phyloP scores from a whole-genome alignment of 106 monocot species.

The Triglochin maritima region DNA sequence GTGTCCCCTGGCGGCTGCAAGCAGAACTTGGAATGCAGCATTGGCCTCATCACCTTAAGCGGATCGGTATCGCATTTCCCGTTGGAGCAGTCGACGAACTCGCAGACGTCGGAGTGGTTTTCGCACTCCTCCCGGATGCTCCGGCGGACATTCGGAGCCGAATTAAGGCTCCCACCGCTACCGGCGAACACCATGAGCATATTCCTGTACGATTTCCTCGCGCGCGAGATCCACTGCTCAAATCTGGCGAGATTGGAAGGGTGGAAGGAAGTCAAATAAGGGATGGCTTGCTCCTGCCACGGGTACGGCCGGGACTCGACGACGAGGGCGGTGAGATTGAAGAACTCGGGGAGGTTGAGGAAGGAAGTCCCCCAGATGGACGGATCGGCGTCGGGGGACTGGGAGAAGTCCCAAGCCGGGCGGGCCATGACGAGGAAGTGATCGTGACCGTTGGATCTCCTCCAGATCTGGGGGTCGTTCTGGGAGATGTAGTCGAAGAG shows the following conservation, averaged over 20 bases:
- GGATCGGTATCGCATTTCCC: slow-evolving; percentile 68
- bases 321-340: slow-evolving; percentile 59
- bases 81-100: slow-evolving; percentile 73
- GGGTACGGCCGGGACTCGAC: slow-evolving; percentile 59
- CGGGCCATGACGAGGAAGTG: slow-evolving; percentile 62
- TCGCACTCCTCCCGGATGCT: slow-evolving; percentile 68
- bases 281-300: slow-evolving; percentile 91
- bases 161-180: slow-evolving; percentile 28
- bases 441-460: slow-evolving; percentile 42
- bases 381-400: slow-evolving; percentile 33
- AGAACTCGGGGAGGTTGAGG: slow-evolving; percentile 41
- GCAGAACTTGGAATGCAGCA: slow-evolving; percentile 80
- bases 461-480: slow-evolving; percentile 30
- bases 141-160: slow-evolving; percentile 54
- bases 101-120: slow-evolving; percentile 54
- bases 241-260: slow-evolving; percentile 53
- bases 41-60: slow-evolving; percentile 54
- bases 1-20: slow-evolving; percentile 91
- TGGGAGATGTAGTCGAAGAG: slow-evolving; percentile 31
- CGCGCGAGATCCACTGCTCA: slow-evolving; percentile 55
- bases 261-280: slow-evolving; percentile 80
- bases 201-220: slow-evolving; percentile 27
- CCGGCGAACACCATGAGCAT: slow-evolving; percentile 67
- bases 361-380: slow-evolving; percentile 77
- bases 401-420: slow-evolving; percentile 73